Evolutionary conservation across 768 basidiomycete genomes (phyloP).

Genomic region (Lepiota subincarnata): DNA sequence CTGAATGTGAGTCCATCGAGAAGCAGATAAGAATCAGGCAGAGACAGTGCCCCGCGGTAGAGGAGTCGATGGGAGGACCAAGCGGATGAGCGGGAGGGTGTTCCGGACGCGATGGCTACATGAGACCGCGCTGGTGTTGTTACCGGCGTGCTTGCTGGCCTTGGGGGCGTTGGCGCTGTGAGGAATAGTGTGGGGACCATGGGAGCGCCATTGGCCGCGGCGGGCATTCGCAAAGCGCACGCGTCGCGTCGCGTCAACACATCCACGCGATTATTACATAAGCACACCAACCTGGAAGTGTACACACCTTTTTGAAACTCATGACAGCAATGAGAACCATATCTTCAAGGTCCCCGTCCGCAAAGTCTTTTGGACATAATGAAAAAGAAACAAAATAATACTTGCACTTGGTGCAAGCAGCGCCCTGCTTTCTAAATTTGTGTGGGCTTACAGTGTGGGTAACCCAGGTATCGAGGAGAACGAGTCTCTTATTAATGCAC

Average conservation of each 20-base stretch:
- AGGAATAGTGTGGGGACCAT: neutral
- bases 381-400: no score
- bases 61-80: constrained; percentile 48
- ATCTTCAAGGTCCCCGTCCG: no score
- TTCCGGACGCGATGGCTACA: neutral
- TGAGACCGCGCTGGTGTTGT: neutral
- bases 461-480: no score
- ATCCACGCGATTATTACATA: neutral
- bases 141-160: neutral
- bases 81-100: constrained; percentile 11
- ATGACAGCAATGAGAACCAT: no score
- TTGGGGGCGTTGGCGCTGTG: neutral
- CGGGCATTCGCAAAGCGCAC: neutral
- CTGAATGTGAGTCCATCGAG: constrained; percentile 75
- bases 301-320: no score
- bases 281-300: neutral
- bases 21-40: constrained; percentile 67
- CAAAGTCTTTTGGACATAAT: no score
- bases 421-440: no score
- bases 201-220: neutral
- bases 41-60: constrained; percentile 70
- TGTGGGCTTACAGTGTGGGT: no score
- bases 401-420: no score
- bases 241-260: constrained; percentile 6
- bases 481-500: no score